Evolutionary conservation across 106 monocot species (phyloP), one percentile per base, ranked within the genome.

Genomic region (Dioscorea dumetorum): DNA sequence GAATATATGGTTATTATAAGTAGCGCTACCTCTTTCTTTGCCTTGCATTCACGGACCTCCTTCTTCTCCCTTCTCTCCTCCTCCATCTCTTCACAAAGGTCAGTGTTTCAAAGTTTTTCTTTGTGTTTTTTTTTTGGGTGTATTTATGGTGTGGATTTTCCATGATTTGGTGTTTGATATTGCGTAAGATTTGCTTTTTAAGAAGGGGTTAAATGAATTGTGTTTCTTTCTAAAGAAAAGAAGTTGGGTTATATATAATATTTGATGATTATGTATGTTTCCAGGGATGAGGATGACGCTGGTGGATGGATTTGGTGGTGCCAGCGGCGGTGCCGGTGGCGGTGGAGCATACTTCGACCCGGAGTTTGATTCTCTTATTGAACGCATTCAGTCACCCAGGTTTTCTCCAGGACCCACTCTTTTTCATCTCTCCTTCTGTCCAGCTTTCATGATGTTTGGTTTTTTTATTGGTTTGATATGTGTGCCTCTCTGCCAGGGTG

Each of bases 401-500:
- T 81, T 51, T 57, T 5, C 15, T 61, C 5, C 41, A 41, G 41
- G 6, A 24, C 31, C 13, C 0, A 4, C 31, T 61, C 61, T 4
- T 2, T 15, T 28, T 28, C 28, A 28, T 15, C 17, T 31, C 0
- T 23, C 32, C 3, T 61, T 14, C 12, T 23, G 10, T 19, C 48
- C 5, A 1, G 2, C 49, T 21, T 53, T 22, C 18, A 50, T 58
- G 15, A 4, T 31, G 53, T 31, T 4, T 65, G 19, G 4, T 23
- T 62, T 11, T 54, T 16, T 33, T n/a, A n/a, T n/a, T n/a, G n/a
- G 11, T 17, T 64, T 35, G 57, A 58, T 58, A n/a, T 13, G 23
- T n/a, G n/a, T n/a, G n/a, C n/a, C n/a, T 1, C 28, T 28, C 48
- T 51, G 58, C 3, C 80, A 88, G 81, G 35, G 87, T 88, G 13